These are phyloP conservation scores for Russula virescens DNA, from an alignment of 768 basidiomycete species.

Conservation along the genomic window DNA sequence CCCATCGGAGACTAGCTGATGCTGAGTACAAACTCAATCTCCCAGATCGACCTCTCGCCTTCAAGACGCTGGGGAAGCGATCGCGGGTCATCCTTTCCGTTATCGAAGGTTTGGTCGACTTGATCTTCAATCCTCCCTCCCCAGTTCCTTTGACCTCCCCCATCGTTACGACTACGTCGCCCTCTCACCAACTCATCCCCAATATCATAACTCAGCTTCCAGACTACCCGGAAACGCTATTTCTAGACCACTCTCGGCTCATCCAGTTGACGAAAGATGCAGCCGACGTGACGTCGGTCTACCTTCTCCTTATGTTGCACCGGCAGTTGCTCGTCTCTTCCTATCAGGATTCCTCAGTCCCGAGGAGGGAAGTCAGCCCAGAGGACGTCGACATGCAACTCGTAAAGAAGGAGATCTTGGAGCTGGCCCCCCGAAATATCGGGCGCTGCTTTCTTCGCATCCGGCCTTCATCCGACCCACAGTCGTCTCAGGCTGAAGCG, in stretches of 20 bases:
- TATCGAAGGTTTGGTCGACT: constrained; percentile 56
- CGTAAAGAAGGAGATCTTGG: constrained; percentile 72
- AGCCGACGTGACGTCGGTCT: constrained; percentile 65
- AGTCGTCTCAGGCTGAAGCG: constrained; percentile 25
- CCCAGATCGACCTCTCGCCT: constrained; percentile 41
- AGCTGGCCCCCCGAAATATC: constrained; percentile 54
- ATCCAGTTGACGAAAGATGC: constrained; percentile 63
- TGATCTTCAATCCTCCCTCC: constrained; percentile 54
- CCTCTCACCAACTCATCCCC: constrained; percentile 27
- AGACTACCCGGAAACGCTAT: constrained; percentile 69
- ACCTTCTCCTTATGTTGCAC: constrained; percentile 77
- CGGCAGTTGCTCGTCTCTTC: constrained; percentile 61
- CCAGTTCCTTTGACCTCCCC: constrained; percentile 33
- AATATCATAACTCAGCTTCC: constrained; percentile 33
- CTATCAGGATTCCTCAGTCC: constrained; percentile 29
- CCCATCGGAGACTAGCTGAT: constrained; percentile 17
- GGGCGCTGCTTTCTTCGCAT: constrained; percentile 49
- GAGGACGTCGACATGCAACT: constrained; percentile 49
- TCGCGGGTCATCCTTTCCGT: constrained; percentile 26
- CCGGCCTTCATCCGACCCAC: constrained; percentile 14
- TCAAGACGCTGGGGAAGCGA: constrained; percentile 22
- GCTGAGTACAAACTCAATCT: constrained; percentile 26
- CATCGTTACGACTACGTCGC: constrained; percentile 30
- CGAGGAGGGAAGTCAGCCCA: constrained; percentile 36
- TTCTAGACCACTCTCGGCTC: constrained; percentile 72